Percentiles rank a stretch among this genome's conserved stretches.
phyloP scores from a whole-genome alignment of 108 stramenopile genomes.

The Pseudonitzschia multiseries region DNA sequence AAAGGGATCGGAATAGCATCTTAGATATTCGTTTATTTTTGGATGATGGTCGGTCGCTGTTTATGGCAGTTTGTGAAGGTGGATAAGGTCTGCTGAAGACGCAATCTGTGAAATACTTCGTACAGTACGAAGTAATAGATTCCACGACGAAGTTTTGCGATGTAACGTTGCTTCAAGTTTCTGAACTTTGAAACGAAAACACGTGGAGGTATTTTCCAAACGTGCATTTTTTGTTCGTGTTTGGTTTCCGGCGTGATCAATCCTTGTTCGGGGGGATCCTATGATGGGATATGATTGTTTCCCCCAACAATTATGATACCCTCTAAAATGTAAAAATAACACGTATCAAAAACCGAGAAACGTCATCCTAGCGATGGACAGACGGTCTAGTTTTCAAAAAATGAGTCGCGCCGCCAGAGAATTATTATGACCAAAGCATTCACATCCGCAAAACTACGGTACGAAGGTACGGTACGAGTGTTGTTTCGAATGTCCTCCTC shows the following conservation, averaged over 20 bases:
- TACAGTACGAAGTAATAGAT: neutral
- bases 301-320: too few species aligned
- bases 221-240: neutral
- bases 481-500: too few species aligned
- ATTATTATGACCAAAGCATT: too few species aligned
- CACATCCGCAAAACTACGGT: too few species aligned
- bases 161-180: neutral
- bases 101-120: neutral
- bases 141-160: neutral
- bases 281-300: too few species aligned
- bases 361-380: too few species aligned
- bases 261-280: too few species aligned
- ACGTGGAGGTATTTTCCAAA: constrained; percentile 8
- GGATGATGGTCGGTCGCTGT: neutral
- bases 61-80: neutral
- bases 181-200: constrained; percentile 6
- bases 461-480: too few species aligned
- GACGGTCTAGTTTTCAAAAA: too few species aligned
- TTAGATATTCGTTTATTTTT: neutral
- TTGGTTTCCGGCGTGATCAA: neutral
- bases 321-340: too few species aligned
- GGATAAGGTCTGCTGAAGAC: neutral
- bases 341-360: too few species aligned
- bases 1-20: constrained; percentile 27
- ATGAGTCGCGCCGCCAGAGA: too few species aligned